phyloP scores from a whole-genome alignment of 2,329 filamentous ascomycete species.

The Penicillium sp. region DNA sequence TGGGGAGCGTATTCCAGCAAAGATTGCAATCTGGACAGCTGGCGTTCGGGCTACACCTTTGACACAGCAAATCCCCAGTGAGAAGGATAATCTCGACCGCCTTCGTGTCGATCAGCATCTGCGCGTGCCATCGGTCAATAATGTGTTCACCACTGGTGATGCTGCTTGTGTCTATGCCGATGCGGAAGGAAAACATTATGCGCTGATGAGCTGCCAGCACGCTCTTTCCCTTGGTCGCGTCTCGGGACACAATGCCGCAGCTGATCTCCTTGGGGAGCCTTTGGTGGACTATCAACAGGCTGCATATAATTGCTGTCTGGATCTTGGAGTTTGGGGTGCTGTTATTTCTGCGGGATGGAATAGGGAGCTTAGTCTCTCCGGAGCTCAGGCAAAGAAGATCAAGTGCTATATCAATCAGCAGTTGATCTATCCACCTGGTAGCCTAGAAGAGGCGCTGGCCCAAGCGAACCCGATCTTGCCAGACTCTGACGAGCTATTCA shows the following conservation, averaged over 20 bases:
- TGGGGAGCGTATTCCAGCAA: slow-evolving; percentile 35
- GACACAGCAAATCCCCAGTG: slow-evolving; percentile 33
- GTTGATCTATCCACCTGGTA: slow-evolving; percentile 36
- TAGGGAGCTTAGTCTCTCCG: slow-evolving; percentile 26
- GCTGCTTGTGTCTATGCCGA: slow-evolving; percentile 27
- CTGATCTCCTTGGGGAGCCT: slow-evolving; percentile 31
- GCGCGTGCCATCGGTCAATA: slow-evolving; percentile 18
- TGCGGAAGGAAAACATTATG: slow-evolving; percentile 22
- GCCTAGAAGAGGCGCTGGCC: slow-evolving; percentile 22
- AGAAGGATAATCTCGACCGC: slow-evolving; percentile 30
- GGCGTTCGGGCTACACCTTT: slow-evolving; percentile 35
- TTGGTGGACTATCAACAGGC: slow-evolving; percentile 31
- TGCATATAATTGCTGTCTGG: slow-evolving; percentile 36
- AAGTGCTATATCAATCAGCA: slow-evolving; percentile 37
- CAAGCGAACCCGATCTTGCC: slow-evolving; percentile 23
- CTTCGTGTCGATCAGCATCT: slow-evolving; percentile 33
- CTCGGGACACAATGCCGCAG: slow-evolving; percentile 37
- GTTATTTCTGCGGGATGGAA: slow-evolving; percentile 33
- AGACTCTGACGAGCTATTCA: slow-evolving; percentile 13
- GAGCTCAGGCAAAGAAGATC: slow-evolving; percentile 31
- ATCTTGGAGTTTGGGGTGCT: slow-evolving; percentile 35
- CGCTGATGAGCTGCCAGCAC: slow-evolving; percentile 45
- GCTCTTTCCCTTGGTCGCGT: slow-evolving; percentile 37
- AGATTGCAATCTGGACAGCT: slow-evolving; percentile 42
- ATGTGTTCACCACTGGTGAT: slow-evolving; percentile 39